These are phyloP conservation scores for Talaromyces liani DNA, from an alignment of 495 filamentous ascomycete species.

Conservation along the genomic window DNA sequence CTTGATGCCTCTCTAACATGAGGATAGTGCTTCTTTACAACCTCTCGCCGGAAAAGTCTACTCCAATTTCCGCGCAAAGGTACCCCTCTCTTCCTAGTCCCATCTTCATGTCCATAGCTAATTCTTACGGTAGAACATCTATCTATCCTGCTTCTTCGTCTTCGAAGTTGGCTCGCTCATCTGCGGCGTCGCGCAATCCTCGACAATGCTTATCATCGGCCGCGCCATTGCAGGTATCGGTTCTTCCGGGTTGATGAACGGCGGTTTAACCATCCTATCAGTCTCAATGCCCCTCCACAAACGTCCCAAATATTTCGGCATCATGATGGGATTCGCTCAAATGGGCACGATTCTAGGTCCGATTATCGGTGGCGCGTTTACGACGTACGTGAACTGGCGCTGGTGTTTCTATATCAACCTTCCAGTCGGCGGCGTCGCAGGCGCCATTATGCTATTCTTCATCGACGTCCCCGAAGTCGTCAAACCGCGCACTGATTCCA, in stretches of 20 bases:
- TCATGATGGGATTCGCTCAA: constrained; percentile 30
- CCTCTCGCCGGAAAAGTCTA: constrained; percentile 41
- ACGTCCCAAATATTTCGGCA: constrained; percentile 29
- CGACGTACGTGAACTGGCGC: constrained; percentile 34
- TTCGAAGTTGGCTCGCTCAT: constrained; percentile 39
- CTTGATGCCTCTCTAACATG: neutral
- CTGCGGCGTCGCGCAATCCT: constrained; percentile 34
- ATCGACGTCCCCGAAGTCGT: constrained; percentile 38
- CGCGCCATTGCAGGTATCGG: constrained; percentile 37
- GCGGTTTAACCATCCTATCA: constrained; percentile 43
- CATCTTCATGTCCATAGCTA: neutral
- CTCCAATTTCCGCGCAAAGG: constrained; percentile 36
- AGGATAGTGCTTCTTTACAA: constrained; percentile 32
- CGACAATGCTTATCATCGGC: constrained; percentile 37
- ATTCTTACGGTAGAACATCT: constrained; percentile 19
- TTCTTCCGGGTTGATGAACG: constrained; percentile 41
- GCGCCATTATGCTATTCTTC: constrained; percentile 35
- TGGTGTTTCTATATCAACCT: constrained; percentile 62
- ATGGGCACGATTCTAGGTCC: constrained; percentile 27
- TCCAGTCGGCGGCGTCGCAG: constrained; percentile 46
- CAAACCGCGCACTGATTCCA: constrained; percentile 30
- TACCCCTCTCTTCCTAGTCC: neutral
- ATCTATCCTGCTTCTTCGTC: constrained; percentile 26
- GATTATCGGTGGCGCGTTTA: constrained; percentile 42
- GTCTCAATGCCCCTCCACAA: constrained; percentile 32